Conservation (phyloP, 2,329 filamentous ascomycete species). For the Fusarium piperis region DNA sequence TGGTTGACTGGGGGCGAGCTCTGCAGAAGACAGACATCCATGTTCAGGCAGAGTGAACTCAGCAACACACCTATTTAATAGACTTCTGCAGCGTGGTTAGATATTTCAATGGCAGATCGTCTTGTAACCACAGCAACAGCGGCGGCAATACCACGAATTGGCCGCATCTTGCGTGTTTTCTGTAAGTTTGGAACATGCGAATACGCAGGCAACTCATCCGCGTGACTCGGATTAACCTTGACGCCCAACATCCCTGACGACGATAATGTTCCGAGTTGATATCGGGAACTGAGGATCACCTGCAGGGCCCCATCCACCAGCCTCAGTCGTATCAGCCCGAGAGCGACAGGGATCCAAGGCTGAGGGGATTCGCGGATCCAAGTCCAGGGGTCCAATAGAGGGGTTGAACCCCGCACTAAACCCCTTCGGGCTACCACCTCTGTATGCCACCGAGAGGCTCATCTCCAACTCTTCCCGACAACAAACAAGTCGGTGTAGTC, state of each 20-base stretch:
- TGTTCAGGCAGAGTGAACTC: neutral
- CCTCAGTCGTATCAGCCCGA: neutral
- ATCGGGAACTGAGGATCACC: neutral
- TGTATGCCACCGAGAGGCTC: conserved; percentile 17
- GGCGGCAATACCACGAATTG: neutral
- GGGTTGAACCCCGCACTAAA: conserved; percentile 42
- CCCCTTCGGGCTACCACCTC: conserved; percentile 30
- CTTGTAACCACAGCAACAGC: neutral
- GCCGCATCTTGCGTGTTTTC: neutral
- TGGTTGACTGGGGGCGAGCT: neutral
- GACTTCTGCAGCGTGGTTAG: neutral
- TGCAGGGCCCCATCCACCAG: neutral
- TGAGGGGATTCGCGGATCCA: conserved; percentile 25
- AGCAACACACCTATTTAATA: neutral
- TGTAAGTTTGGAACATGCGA: neutral
- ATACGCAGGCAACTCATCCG: too few species aligned
- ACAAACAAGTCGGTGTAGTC: conserved; percentile 43
- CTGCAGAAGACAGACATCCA: neutral
- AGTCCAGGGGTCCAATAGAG: conserved; percentile 32
- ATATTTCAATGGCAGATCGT: neutral
- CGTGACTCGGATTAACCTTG: neutral
- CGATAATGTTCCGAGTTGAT: neutral
- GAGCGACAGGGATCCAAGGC: neutral
- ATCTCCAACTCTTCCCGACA: conserved; percentile 43
- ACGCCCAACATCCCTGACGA: neutral